Evolutionary conservation across 495 filamentous ascomycete genomes (phyloP).

Genomic region (Coniosporium apollinis): DNA sequence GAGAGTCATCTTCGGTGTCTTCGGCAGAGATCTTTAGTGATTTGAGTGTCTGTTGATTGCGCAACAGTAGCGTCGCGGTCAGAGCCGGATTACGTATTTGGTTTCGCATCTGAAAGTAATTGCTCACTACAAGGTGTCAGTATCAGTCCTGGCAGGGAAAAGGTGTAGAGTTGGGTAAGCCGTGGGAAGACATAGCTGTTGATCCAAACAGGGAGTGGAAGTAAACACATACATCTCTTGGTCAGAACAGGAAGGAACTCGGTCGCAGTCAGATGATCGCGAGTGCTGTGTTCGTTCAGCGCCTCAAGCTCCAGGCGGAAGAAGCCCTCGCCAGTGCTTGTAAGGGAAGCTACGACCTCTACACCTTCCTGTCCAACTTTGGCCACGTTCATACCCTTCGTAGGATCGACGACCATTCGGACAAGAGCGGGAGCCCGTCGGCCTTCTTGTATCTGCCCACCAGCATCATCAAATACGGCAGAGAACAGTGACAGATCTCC

Average conservation of each 20-base stretch:
- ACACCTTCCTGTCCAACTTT: slow-evolving; percentile 53
- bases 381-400: slow-evolving; percentile 37
- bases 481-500: slow-evolving; percentile 51
- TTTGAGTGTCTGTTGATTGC: slow-evolving; percentile 57
- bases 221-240: slow-evolving; percentile 40
- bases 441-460: slow-evolving; percentile 31
- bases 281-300: slow-evolving; percentile 42
- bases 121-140: slow-evolving; percentile 32
- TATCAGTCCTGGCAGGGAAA: too few species aligned
- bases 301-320: slow-evolving; percentile 45
- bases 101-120: slow-evolving; percentile 51
- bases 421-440: slow-evolving; percentile 40
- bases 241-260: slow-evolving; percentile 52
- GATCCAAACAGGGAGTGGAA: not conserved
- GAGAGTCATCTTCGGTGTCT: slow-evolving; percentile 33
- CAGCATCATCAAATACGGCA: slow-evolving; percentile 58
- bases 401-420: slow-evolving; percentile 43
- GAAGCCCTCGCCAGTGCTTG: slow-evolving; percentile 15
- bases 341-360: slow-evolving; percentile 42
- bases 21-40: slow-evolving; percentile 39
- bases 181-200: not conserved
- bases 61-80: slow-evolving; percentile 43
- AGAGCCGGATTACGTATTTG: slow-evolving; percentile 49
- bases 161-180: slow-evolving; percentile 1
- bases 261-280: slow-evolving; percentile 49